Evolutionary conservation across 257 asterid species (phyloP).

Genomic region (Capsicum pubescens): DNA sequence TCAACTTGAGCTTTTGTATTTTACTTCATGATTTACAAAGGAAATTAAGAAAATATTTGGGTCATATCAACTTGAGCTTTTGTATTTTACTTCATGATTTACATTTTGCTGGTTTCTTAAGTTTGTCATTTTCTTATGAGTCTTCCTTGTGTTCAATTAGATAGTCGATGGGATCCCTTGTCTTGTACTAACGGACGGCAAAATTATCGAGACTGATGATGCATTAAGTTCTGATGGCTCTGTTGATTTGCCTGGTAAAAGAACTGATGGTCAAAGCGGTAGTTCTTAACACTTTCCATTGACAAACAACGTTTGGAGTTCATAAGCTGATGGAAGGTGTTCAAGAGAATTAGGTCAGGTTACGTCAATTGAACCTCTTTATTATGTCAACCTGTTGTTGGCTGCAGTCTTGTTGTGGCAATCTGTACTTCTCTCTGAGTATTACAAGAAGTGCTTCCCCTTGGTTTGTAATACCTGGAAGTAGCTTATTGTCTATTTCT

Average conservation of each 20-base stretch:
- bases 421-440: not conserved
- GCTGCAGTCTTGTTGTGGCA: not conserved
- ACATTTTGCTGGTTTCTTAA: not conserved
- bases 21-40: not conserved
- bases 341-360: not conserved
- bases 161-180: conserved; percentile 74
- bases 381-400: not conserved
- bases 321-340: conserved; percentile 13
- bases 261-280: conserved; percentile 31
- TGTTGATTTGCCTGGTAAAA: conserved; percentile 30
- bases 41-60: not conserved
- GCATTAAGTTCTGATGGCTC: conserved; percentile 29
- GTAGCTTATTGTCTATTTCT: no score
- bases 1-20: no score
- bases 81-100: not conserved
- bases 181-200: conserved; percentile 71
- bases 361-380: not conserved
- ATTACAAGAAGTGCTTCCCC: not conserved
- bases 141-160: conserved; percentile 28
- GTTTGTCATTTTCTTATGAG: conserved; percentile 19
- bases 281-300: not conserved
- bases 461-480: not conserved
- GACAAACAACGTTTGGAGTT: not conserved
- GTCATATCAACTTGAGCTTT: not conserved
- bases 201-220: conserved; percentile 42